phyloP scores from a whole-genome alignment of 257 asterid genomes.

The Solanum pimpinellifolium region DNA sequence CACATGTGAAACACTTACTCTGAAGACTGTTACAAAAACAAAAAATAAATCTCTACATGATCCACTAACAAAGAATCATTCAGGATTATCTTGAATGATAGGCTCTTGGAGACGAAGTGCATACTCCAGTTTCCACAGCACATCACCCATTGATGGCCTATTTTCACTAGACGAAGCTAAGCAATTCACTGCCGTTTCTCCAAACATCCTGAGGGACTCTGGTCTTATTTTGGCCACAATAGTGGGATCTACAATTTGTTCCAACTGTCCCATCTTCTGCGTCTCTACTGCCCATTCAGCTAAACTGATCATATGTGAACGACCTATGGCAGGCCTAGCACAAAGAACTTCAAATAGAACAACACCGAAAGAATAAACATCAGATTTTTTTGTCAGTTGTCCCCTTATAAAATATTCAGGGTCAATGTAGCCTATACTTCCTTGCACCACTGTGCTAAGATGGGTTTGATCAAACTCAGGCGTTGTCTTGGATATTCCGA shows the following conservation, averaged over 20 bases:
- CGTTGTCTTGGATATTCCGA: neutral
- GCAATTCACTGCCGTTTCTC: neutral
- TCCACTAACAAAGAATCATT: neutral
- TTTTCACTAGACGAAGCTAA: neutral
- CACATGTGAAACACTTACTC: neutral
- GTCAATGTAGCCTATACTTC: neutral
- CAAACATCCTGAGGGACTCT: neutral
- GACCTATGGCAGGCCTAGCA: neutral
- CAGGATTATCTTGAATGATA: neutral
- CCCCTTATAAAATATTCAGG: neutral
- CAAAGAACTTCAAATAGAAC: neutral
- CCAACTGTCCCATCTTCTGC: neutral
- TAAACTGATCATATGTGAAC: neutral
- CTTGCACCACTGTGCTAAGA: neutral
- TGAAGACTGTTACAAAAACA: neutral
- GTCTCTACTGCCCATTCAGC: neutral
- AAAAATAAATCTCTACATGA: neutral
- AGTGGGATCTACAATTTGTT: neutral
- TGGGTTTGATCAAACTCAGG: neutral
- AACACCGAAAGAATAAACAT: neutral
- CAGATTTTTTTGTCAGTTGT: neutral
- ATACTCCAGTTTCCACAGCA: neutral
- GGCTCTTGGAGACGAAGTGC: slow-evolving; percentile 1
- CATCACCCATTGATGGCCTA: neutral
- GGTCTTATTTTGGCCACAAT: neutral